Conservation (phyloP, 352 stramenopile species). For the Achlya hypogyna region DNA sequence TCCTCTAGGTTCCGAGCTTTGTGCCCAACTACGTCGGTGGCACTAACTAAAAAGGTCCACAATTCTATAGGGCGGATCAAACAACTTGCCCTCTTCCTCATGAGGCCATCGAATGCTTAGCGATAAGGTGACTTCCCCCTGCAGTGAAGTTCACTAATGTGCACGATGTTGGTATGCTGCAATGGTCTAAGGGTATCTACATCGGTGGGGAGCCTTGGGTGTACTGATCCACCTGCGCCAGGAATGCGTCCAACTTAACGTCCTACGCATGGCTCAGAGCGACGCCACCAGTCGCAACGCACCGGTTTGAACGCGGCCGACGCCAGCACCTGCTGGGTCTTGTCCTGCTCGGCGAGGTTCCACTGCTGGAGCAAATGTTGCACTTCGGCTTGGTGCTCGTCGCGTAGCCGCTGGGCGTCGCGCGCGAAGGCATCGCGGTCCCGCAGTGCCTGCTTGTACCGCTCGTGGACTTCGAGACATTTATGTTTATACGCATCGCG, state of each 20-base stretch:
- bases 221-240: conserved; percentile 15
- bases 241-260: conserved; percentile 5
- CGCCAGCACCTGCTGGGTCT: conserved; percentile 27
- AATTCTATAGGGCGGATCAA: too few species aligned
- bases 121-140: too few species aligned
- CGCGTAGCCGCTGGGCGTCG: conserved; percentile 42
- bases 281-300: not conserved
- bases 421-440: conserved; percentile 37
- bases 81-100: too few species aligned
- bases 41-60: too few species aligned
- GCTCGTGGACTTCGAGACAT: conserved; percentile 68
- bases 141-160: not conserved
- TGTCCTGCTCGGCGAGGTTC: conserved; percentile 53
- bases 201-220: not conserved
- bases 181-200: not conserved
- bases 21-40: too few species aligned
- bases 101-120: too few species aligned
- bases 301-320: not conserved
- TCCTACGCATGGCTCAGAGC: not conserved
- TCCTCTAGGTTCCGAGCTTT: too few species aligned
- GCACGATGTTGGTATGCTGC: not conserved
- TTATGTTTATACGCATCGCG: conserved; percentile 74
- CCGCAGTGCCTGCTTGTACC: conserved; percentile 43
- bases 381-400: conserved; percentile 46
- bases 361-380: conserved; percentile 58